These are phyloP conservation scores for Cylindrotheca fusiformis DNA, from an alignment of 108 stramenopile genomes.

Conservation along the genomic window DNA sequence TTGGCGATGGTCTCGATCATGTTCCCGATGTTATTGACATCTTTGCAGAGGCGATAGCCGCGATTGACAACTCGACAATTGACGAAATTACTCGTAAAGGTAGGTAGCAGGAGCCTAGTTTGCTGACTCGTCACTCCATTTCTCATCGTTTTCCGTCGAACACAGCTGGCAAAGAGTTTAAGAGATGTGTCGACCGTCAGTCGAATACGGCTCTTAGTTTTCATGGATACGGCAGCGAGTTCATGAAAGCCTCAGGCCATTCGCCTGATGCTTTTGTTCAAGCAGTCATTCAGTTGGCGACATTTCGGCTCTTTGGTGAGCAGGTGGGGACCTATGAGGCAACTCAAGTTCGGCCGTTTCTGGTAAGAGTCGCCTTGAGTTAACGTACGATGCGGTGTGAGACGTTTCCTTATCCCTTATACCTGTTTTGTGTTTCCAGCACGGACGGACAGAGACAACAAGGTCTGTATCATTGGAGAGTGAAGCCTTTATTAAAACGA, in stretches of 20 bases:
- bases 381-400: no score
- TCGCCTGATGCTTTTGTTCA: slow-evolving; percentile 90
- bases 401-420: no score
- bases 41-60: slow-evolving; percentile 29
- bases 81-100: background rate
- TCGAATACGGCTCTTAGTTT: slow-evolving; percentile 61
- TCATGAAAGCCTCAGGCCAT: slow-evolving; percentile 73
- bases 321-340: slow-evolving; percentile 85
- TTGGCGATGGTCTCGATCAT: background rate
- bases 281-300: slow-evolving; percentile 84
- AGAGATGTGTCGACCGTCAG: slow-evolving; percentile 44
- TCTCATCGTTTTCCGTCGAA: no score
- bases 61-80: slow-evolving; percentile 1
- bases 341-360: slow-evolving; percentile 73
- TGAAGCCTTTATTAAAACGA: slow-evolving; percentile 51
- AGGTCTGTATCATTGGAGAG: slow-evolving; percentile 58
- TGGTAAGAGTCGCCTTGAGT: no score
- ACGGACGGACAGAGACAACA: slow-evolving; percentile 84
- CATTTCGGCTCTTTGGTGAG: slow-evolving; percentile 69
- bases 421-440: no score
- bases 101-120: background rate
- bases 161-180: slow-evolving; percentile 41
- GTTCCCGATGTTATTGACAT: slow-evolving; percentile 46
- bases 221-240: slow-evolving; percentile 67
- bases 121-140: no score